Percentiles rank a stretch among this genome's conserved stretches.
Evolutionary conservation across 2,329 filamentous ascomycete species (phyloP).

Genomic region (Fusarium goolgardi): DNA sequence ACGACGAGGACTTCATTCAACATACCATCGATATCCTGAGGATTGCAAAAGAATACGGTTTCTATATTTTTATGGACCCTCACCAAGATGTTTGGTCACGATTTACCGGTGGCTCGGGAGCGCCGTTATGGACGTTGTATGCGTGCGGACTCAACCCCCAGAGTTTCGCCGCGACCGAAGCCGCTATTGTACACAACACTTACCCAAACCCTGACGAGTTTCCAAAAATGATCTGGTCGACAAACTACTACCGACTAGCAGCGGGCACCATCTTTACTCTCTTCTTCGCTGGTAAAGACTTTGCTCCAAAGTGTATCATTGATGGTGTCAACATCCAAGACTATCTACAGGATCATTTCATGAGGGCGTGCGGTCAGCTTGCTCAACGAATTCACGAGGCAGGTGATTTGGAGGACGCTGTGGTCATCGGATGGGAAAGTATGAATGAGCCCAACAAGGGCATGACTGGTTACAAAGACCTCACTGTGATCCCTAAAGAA

Average conservation of each 20-base stretch:
- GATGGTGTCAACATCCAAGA: constrained; percentile 97
- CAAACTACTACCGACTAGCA: constrained; percentile 90
- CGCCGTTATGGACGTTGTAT: constrained; percentile 97
- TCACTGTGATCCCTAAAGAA: constrained; percentile 83
- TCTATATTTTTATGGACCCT: constrained; percentile 98
- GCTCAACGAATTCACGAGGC: constrained; percentile 89
- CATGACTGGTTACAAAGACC: constrained; percentile 83
- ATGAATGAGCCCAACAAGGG: constrained; percentile 95
- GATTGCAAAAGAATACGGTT: constrained; percentile 87
- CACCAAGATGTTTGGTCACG: constrained; percentile 99
- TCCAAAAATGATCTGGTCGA: constrained; percentile 99
- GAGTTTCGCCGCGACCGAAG: constrained; percentile 86
- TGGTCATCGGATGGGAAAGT: constrained; percentile 95
- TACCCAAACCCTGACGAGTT: constrained; percentile 86
- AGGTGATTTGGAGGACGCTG: constrained; percentile 85
- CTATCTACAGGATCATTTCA: constrained; percentile 88
- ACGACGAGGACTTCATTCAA: constrained; percentile 93
- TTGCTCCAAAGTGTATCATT: constrained; percentile 95
- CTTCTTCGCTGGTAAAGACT: constrained; percentile 91
- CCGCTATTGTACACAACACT: constrained; percentile 94
- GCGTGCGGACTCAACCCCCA: constrained; percentile 91
- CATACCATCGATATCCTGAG: constrained; percentile 89
- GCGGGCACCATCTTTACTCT: constrained; percentile 93
- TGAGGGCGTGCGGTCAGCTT: constrained; percentile 82
- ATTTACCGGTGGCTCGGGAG: constrained; percentile 92